Base-by-base conservation (phyloP, 345 rosid species). In the Jatropha curcas region DNA sequence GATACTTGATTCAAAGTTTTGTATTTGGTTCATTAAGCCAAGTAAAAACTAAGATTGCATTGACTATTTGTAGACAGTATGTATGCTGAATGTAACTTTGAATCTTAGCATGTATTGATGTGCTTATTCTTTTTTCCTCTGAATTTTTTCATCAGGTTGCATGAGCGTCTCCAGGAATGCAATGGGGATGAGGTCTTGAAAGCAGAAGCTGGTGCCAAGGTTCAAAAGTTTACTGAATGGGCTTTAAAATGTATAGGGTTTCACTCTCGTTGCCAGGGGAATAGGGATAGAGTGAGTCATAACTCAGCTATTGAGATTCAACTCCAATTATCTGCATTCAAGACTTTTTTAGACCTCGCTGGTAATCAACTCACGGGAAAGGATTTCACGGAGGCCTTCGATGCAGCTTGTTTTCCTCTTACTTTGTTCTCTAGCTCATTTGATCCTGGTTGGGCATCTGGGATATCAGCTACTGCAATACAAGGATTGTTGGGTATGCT, bases 321-420 rank as follows among this genome's bases (percentile, higher is more conserved):
- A 80, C 95, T 89, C 67, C 99, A 89, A 78, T 80, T 95, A 65
- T 84, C 98, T 52, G 99, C 98, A 71, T 95, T 95, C 88, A 92
- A 92, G 87, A 79, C 79, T 16, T 95, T 95, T 83, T 77, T 95
- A 71, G 98, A 95, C 83, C 88, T 92, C 64, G 92, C 92, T 1
- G 96, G 98, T 76, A 88, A 87, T 76, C 92, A 89, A 65, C 92
- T 95, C 39, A 87, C 97, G 0, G 99, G 99, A 72, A 95, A 92
- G 78, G 99, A 95, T 88, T 95, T 92, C 82, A 92, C 99, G 0
- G 99, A 95, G 86, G 99, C 98, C 25, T 95, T 95, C 84, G 99
- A 92, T 72, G 98, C 99, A 4, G 99, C 99, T 63, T 95, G 98
- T 84, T 95, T 95, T 74, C 99, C 99, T 14, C 89, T 92, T 25